Conservation (phyloP, 2,329 filamentous ascomycete species). For the Bipolaris zeicola region DNA sequence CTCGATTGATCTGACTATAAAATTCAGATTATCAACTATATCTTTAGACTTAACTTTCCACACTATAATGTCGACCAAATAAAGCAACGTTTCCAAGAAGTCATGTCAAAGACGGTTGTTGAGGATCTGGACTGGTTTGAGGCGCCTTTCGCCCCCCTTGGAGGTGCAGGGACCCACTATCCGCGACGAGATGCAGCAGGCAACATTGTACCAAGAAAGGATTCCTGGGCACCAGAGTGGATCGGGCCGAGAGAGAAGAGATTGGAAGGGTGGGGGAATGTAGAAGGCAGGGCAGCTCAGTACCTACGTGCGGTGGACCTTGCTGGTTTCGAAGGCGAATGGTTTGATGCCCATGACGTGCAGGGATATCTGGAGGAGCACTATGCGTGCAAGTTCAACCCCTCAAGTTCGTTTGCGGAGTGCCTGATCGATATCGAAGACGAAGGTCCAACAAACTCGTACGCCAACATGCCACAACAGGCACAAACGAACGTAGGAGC, state of each 20-base stretch:
- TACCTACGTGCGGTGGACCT: constrained; percentile 53
- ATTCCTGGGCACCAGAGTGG: constrained; percentile 40
- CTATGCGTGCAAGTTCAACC: constrained; percentile 67
- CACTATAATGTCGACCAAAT: constrained; percentile 56
- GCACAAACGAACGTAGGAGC: background rate
- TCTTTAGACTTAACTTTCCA: constrained; percentile 73
- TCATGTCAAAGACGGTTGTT: constrained; percentile 47
- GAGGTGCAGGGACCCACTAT: constrained; percentile 72
- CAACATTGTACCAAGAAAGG: constrained; percentile 39
- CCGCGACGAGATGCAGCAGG: constrained; percentile 48
- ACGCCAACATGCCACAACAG: constrained; percentile 1
- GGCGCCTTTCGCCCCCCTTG: constrained; percentile 68
- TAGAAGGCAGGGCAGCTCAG: constrained; percentile 27
- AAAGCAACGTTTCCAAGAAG: constrained; percentile 46
- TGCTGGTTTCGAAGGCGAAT: constrained; percentile 72
- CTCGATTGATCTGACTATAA: background rate
- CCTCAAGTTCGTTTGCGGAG: constrained; percentile 64
- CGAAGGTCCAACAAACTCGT: constrained; percentile 13
- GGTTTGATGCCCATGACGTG: constrained; percentile 77
- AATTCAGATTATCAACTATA: constrained; percentile 47
- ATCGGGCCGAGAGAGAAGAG: constrained; percentile 44
- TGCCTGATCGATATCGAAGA: constrained; percentile 45
- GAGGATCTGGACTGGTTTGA: constrained; percentile 65
- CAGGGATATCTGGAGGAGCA: constrained; percentile 70
- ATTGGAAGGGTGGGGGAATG: constrained; percentile 23